phyloP scores from a whole-genome alignment of 1,284 basidiomycete species.

The Rhodotorula sp. region DNA sequence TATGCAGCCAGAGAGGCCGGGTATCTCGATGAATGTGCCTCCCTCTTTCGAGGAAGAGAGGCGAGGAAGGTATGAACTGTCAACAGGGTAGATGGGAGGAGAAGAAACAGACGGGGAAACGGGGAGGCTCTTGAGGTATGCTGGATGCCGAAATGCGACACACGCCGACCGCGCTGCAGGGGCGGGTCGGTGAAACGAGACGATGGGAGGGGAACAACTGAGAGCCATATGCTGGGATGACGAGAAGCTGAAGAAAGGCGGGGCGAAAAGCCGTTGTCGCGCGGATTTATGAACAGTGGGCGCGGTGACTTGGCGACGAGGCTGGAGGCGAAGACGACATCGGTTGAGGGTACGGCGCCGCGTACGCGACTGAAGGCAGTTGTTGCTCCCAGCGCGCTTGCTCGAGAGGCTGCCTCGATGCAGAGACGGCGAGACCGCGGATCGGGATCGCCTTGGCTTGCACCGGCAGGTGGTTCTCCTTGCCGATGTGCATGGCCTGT shows the following conservation, averaged over 20 bases:
- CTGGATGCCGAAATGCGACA: not conserved
- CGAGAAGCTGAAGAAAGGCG: not conserved
- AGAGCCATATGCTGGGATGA: not conserved
- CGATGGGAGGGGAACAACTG: not conserved
- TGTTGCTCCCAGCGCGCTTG: slow-evolving; percentile 36
- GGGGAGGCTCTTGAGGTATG: not conserved
- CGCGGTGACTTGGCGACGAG: not conserved
- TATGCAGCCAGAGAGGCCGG: slow-evolving; percentile 2
- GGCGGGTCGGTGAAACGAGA: not conserved
- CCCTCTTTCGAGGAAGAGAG: not conserved
- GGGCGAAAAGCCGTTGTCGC: not conserved
- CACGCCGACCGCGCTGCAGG: not conserved
- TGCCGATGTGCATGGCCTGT: not conserved
- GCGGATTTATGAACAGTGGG: not conserved
- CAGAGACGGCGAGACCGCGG: slow-evolving; percentile 6
- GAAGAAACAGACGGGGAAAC: not conserved
- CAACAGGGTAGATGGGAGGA: not conserved
- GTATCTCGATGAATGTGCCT: not conserved
- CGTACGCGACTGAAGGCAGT: not conserved
- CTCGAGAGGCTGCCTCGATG: slow-evolving; percentile 21
- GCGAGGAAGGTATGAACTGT: slow-evolving; percentile 4
- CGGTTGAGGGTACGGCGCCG: not conserved
- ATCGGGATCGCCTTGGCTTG: slow-evolving; percentile 1
- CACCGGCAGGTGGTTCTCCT: not conserved
- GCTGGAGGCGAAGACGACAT: slow-evolving; percentile 1